phyloP scores from a whole-genome alignment of 2,329 filamentous ascomycete species.

The Lasiodiplodia gonubiensis region DNA sequence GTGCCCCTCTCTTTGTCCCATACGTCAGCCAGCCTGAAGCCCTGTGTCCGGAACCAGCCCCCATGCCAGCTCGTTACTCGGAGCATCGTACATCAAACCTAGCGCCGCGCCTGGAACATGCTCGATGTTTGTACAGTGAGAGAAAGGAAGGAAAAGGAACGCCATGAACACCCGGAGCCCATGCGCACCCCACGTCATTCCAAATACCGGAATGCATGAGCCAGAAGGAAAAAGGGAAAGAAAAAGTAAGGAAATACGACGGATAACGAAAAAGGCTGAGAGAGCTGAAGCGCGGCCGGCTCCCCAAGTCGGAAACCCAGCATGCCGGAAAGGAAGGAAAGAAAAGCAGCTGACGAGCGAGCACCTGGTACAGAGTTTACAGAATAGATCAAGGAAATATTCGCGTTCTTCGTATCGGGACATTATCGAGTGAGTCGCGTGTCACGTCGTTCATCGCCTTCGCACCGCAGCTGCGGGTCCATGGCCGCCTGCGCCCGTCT shows the following conservation, averaged over 20 bases:
- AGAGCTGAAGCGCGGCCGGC: constrained; percentile 11
- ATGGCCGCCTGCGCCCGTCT: constrained; percentile 37
- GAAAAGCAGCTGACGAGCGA: constrained; percentile 14
- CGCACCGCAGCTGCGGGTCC: constrained; percentile 39
- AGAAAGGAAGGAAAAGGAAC: constrained; percentile 14
- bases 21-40: constrained; percentile 16
- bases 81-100: constrained; percentile 25
- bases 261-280: constrained; percentile 19
- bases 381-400: constrained; percentile 25
- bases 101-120: constrained; percentile 28
- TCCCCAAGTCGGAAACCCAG: constrained; percentile 11
- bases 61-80: constrained; percentile 27
- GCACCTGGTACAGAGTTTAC: constrained; percentile 21
- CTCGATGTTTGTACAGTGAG: constrained; percentile 28
- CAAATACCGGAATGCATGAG: constrained; percentile 16
- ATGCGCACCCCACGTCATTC: constrained; percentile 24
- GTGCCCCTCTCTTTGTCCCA: constrained; percentile 5
- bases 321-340: constrained; percentile 22
- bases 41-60: constrained; percentile 23
- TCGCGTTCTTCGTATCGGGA: constrained; percentile 28
- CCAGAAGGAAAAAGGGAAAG: constrained; percentile 2
- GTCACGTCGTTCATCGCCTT: constrained; percentile 39
- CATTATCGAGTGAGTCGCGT: constrained; percentile 26
- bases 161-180: constrained; percentile 24
- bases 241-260: constrained; percentile 9